Evolutionary conservation across 176 grass and related monocot genomes (phyloP).

Genomic region (Eremochloa ophiuroides): DNA sequence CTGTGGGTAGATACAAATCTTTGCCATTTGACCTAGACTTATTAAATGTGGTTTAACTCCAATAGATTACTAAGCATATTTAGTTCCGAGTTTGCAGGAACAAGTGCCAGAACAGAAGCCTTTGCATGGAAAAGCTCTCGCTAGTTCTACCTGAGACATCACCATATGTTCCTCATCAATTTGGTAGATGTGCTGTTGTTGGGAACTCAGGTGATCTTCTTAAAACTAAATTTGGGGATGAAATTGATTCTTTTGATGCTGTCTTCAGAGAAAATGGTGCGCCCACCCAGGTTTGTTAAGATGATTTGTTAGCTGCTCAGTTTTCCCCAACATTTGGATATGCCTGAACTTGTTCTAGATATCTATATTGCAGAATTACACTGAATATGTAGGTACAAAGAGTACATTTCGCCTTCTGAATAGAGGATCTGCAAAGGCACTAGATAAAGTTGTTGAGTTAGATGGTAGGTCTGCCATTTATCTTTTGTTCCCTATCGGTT

Average conservation of each 20-base stretch:
- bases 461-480: slow-evolving; percentile 50
- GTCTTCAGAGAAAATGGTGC: slow-evolving; percentile 95
- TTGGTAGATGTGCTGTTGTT: slow-evolving; percentile 79
- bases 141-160: slow-evolving; percentile 76
- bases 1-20: slow-evolving; percentile 60
- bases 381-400: slow-evolving; percentile 86
- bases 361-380: slow-evolving; percentile 71
- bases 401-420: slow-evolving; percentile 98
- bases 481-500: neutral
- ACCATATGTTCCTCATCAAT: slow-evolving; percentile 77
- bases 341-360: neutral
- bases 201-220: slow-evolving; percentile 98
- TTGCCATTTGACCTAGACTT: neutral
- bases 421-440: slow-evolving; percentile 96
- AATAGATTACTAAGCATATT: slow-evolving; percentile 28
- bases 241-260: slow-evolving; percentile 90
- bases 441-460: slow-evolving; percentile 96
- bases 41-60: neutral
- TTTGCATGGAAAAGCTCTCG: slow-evolving; percentile 90
- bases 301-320: slow-evolving; percentile 14
- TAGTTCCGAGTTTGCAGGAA: slow-evolving; percentile 45
- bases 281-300: slow-evolving; percentile 68
- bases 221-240: slow-evolving; percentile 91
- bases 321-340: slow-evolving; percentile 2
- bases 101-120: slow-evolving; percentile 67